Conservation (phyloP, 306 rosid species). For the Chamaecrista fasciculata region DNA sequence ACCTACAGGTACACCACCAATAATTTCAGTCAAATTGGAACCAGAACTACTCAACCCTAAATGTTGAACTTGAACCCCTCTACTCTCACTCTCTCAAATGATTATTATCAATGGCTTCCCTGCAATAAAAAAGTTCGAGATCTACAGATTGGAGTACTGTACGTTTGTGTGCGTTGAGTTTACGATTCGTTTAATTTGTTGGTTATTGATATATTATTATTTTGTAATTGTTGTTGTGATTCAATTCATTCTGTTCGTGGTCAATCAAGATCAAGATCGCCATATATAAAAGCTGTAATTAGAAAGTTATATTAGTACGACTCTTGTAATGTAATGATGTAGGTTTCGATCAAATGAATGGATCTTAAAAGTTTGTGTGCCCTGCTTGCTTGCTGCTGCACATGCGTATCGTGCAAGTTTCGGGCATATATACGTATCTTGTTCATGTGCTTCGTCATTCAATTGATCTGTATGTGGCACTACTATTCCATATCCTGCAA, state of each 20-base stretch:
- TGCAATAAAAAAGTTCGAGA: slow-evolving; percentile 6
- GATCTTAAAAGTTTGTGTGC: background rate
- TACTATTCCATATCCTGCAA: too few species aligned
- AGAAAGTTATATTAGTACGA: slow-evolving; percentile 3
- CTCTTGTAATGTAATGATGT: slow-evolving; percentile 13
- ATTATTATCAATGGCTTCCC: background rate
- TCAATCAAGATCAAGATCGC: background rate
- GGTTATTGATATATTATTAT: background rate
- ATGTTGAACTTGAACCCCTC: too few species aligned
- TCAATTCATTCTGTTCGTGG: slow-evolving; percentile 11
- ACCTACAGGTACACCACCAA: slow-evolving; percentile 56
- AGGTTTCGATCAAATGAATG: background rate
- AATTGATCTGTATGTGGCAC: background rate
- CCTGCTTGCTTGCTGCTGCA: background rate
- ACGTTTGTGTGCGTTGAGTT: background rate
- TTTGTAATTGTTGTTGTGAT: slow-evolving; percentile 9
- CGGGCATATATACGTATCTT: background rate
- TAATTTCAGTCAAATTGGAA: slow-evolving; percentile 27
- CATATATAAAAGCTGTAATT: slow-evolving; percentile 10
- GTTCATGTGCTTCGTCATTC: background rate
- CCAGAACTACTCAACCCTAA: slow-evolving; percentile 7
- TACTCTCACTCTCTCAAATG: background rate
- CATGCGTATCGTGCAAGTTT: background rate
- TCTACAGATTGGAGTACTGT: background rate
- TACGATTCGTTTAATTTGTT: slow-evolving; percentile 35